phyloP scores from a whole-genome alignment of 805 yeast genomes.

The Myxozyma melibiosi region DNA sequence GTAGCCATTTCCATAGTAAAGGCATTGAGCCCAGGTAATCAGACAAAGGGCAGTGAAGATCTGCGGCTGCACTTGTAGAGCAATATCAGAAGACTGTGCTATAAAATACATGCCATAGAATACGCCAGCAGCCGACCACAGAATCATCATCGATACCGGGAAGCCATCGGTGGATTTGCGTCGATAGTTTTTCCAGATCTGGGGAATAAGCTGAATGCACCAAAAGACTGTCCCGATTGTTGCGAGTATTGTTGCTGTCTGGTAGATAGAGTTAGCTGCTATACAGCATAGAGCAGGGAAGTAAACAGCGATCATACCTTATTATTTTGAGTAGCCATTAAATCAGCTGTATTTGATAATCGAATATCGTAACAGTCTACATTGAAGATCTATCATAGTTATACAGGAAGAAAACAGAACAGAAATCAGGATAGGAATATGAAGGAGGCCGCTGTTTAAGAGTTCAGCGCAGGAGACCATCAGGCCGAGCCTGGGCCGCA shows the following conservation, averaged over 20 bases:
- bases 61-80: constrained; percentile 86
- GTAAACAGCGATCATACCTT: no score
- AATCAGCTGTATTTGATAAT: no score
- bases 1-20: constrained; percentile 50
- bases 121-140: constrained; percentile 79
- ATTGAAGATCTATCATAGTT: no score
- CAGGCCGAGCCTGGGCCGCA: no score
- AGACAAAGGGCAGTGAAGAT: constrained; percentile 71
- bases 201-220: constrained; percentile 92
- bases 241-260: constrained; percentile 54
- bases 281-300: no score
- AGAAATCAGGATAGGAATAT: no score
- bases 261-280: no score
- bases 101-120: constrained; percentile 87
- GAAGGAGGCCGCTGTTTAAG: no score
- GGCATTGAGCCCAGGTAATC: constrained; percentile 67
- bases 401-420: no score
- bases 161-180: constrained; percentile 82
- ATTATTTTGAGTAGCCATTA: no score
- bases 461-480: no score
- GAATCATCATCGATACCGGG: constrained; percentile 83
- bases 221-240: constrained; percentile 89
- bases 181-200: constrained; percentile 70
- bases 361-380: no score
- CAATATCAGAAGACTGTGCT: constrained; percentile 67